phyloP scores from a whole-genome alignment of 2,329 filamentous ascomycete genomes.

The Pseudocercospora vitis region DNA sequence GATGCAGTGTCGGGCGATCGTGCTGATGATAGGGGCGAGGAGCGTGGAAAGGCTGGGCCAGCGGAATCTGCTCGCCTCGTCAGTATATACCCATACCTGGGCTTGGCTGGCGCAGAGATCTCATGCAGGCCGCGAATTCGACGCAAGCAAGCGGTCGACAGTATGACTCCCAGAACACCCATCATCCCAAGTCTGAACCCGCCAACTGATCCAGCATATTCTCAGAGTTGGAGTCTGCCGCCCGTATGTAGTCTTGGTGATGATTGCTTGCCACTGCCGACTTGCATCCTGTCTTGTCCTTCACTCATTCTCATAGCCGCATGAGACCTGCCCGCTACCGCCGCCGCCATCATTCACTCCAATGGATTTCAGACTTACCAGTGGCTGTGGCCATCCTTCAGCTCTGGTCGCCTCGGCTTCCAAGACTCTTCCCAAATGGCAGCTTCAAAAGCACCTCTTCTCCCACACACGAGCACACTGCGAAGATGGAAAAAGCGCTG shows the following conservation, averaged over 20 bases:
- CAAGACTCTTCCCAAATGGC: background rate
- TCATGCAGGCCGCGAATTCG: background rate
- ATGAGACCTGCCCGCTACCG: no score
- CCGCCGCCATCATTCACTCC: constrained; percentile 1
- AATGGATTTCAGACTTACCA: constrained; percentile 19
- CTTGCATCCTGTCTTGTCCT: background rate
- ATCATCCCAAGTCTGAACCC: background rate
- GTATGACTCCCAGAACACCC: background rate
- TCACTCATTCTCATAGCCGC: no score
- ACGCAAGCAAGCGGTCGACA: background rate
- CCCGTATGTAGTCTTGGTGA: background rate
- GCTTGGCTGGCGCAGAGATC: background rate
- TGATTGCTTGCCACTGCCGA: background rate
- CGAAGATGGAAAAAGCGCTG: constrained; percentile 13
- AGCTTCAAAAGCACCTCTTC: constrained; percentile 11
- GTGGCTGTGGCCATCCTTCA: constrained; percentile 28
- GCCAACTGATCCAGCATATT: background rate
- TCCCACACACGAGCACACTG: constrained; percentile 17
- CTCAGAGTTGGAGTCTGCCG: background rate
- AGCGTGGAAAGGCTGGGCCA: constrained; percentile 29
- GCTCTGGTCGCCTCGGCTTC: constrained; percentile 14
- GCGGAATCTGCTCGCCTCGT: constrained; percentile 22
- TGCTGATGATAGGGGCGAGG: constrained; percentile 30
- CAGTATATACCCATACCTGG: background rate
- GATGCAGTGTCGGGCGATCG: constrained; percentile 66